Base-by-base conservation (phyloP, 768 basidiomycete genomes). In the Russula earlei region DNA sequence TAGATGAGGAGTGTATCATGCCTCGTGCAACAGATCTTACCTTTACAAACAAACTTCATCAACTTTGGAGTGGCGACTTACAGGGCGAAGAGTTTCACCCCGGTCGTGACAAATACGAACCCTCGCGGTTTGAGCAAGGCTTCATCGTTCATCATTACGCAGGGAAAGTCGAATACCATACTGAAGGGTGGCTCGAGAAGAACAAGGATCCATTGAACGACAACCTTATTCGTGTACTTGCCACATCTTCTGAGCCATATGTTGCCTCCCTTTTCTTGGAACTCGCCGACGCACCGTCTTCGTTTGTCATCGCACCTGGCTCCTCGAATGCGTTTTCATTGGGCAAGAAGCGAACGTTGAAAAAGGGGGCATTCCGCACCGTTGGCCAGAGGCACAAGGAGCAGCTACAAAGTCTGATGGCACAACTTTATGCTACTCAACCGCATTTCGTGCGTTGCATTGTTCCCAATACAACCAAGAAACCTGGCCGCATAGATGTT, bases 1-100 rank as follows among this genome's bases (percentile, higher is more conserved):
- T 99, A 34, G 96, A 99, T 68, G 96, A 98, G 67, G 95, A 97
- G 61, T 98, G 95, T 67, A 98, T 99, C 70, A 99, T 98, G 95
- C 96, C 95, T n/a, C 92, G 91, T 67, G 95, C 95, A 4, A 91
- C 87, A 12, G 95, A 99, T 68, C 71, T 82, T 41, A 97, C 94
- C 0, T 98, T 99, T 73, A 91, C 92, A 31, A 82, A 91, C 71
- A 98, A 97, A 70, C 79, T 97, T 2, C 79, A 91, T 63, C 75
- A 78, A 12, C 74, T 91, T 56, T 97, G 93, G 93, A 74, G 70
- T 25, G 70, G 69, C 9, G 77, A 81, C 9, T 64, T 62, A 1
- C 62, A 63, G 9, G 78, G 72, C 4, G 80, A 79, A 33, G 69
- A 72, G 17, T 73, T 71, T 12, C 90, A 93, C 69, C 85, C 81